phyloP scores from a whole-genome alignment of 768 basidiomycete genomes.

The Termitomyces heimii region DNA sequence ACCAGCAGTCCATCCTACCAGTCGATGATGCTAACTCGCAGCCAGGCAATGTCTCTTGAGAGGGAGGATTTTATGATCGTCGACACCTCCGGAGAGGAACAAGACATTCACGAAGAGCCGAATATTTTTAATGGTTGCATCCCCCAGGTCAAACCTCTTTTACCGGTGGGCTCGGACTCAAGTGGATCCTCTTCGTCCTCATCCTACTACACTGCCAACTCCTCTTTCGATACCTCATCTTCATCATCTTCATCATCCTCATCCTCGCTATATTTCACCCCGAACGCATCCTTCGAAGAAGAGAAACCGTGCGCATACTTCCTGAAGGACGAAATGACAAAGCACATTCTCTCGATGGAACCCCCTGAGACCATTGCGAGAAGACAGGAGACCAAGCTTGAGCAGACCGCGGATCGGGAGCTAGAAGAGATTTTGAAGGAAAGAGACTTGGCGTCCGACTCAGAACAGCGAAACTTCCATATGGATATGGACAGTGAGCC shows the following conservation, averaged over 20 bases:
- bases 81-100: neutral
- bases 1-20: no score
- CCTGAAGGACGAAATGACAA: neutral
- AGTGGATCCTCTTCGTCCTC: neutral
- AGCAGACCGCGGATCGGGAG: slow-evolving; percentile 1
- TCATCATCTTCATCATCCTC: neutral
- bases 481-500: neutral
- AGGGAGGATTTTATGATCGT: neutral
- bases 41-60: neutral
- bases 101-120: neutral
- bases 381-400: neutral
- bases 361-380: neutral
- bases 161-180: neutral
- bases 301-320: neutral
- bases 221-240: neutral
- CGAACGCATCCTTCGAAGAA: neutral
- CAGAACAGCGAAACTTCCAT: neutral
- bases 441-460: neutral
- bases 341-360: neutral
- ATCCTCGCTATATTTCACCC: slow-evolving; percentile 1
- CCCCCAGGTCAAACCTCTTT: neutral
- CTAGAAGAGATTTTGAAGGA: neutral
- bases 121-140: neutral
- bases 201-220: neutral
- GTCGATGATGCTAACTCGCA: neutral